Base-by-base conservation (phyloP, 2,329 filamentous ascomycete genomes). In the Xylaria sp. region DNA sequence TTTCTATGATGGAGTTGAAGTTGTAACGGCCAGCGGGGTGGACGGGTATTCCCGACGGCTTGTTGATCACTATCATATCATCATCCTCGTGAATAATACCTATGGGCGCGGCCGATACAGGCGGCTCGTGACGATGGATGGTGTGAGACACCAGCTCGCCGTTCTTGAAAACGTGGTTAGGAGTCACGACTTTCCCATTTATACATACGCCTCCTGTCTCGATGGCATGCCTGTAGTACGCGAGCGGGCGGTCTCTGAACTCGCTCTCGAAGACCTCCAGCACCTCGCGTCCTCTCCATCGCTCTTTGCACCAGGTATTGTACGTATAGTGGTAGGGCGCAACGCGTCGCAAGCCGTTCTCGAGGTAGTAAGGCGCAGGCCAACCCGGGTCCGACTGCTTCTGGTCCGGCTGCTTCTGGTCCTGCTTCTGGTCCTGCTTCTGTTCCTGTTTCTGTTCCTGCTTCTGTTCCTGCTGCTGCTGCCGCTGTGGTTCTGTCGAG, bases 11-110 rank as follows among this genome's bases (percentile, higher is more conserved):
- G 0, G 93, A 95, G 82, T 99, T 99, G 85, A 92, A 97, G 79
- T 95, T 94, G 84, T 99, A 99, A 58, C 96, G 90, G 5, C 96
- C 96, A 0, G 96, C 95, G 5, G 96, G 93, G 79, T 99, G 96
- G 0, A 99, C 96, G 0, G 96, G 96, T 48, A 99, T 91, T 6
- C 96, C 96, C 0, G 95, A 92, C 0, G 96, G 96, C 81, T 99
- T 99, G 83, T 98, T 94, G 79, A 99, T 97, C 70, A 98, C 94
- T 68, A 99, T 92, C 84, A 99, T 91, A 73, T 94, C 92, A 54
- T 97, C 89, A 74, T 97, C 93, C 80, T 99, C 96, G 80, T 97
- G 92, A 47, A 99, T 90, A 54, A 98, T 87, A 18, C 88, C 88
- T 59, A 99, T 91, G 0, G 92, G 88, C 50, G 92, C 88, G 18